Evolutionary conservation across 345 rosid species (phyloP).

Genomic region (Rhodamnia rubescens): DNA sequence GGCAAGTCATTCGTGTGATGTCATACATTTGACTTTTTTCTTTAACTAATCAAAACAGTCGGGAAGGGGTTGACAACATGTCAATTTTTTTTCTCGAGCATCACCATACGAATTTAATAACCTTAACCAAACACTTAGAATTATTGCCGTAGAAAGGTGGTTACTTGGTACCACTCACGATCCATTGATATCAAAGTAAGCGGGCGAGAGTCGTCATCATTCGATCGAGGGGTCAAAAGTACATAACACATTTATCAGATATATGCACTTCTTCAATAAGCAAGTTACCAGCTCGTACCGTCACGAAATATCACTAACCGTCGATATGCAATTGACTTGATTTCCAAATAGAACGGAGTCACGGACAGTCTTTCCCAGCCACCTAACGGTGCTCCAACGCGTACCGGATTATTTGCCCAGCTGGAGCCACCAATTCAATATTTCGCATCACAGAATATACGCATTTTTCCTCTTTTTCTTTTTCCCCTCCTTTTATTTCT

Average conservation of each 20-base stretch:
- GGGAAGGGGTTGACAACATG: not conserved
- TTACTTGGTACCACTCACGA: not conserved
- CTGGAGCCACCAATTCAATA: constrained; percentile 9
- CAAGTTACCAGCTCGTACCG: not conserved
- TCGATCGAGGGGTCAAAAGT: not conserved
- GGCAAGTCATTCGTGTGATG: not conserved
- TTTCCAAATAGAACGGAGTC: too few relatives aligned
- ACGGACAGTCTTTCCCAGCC: not conserved
- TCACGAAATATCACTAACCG: not conserved
- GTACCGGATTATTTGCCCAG: not conserved
- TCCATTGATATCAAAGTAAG: not conserved
- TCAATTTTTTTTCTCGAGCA: not conserved
- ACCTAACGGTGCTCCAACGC: not conserved
- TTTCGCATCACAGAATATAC: constrained; percentile 9
- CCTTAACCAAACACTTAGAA: not conserved
- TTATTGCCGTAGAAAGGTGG: not conserved
- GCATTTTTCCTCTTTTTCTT: not conserved
- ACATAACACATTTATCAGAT: not conserved
- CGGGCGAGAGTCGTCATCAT: not conserved
- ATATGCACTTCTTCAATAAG: not conserved
- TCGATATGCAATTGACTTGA: too few relatives aligned
- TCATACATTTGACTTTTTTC: not conserved
- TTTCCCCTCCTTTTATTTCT: not conserved
- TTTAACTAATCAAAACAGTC: not conserved
- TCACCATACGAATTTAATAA: not conserved